Percentiles rank a stretch among this genome's conserved stretches.
Conservation (phyloP, 148 eudicot genomes). For the Vaccinium vitisidaea region DNA sequence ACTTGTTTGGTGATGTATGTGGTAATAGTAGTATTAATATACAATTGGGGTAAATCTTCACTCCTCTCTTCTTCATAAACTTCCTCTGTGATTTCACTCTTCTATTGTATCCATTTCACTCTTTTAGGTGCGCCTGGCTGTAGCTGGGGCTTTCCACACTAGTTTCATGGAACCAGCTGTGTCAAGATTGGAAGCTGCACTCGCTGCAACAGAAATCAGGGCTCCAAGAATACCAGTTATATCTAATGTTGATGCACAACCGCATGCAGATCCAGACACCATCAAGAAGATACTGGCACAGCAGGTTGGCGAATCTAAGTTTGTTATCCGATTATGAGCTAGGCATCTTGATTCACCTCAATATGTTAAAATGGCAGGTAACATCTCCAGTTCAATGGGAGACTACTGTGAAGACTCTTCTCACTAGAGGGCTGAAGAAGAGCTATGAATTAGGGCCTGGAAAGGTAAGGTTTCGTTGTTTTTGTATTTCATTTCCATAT, state of each 20-base stretch:
- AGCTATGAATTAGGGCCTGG: slow-evolving; percentile 95
- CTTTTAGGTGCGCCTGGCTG: slow-evolving; percentile 81
- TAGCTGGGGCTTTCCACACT: slow-evolving; percentile 89
- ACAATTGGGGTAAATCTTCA: slow-evolving; percentile 24
- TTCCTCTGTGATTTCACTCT: background rate
- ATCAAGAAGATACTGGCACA: slow-evolving; percentile 85
- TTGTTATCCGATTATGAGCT: background rate
- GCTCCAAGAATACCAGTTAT: slow-evolving; percentile 89
- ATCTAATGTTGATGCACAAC: slow-evolving; percentile 88
- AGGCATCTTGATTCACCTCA: background rate
- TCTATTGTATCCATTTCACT: background rate
- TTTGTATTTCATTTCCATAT: background rate
- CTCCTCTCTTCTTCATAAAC: slow-evolving; percentile 60
- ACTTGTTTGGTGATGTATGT: background rate
- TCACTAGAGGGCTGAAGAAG: slow-evolving; percentile 66
- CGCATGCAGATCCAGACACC: slow-evolving; percentile 85
- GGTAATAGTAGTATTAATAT: background rate
- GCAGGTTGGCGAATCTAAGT: slow-evolving; percentile 43
- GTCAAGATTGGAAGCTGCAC: slow-evolving; percentile 79
- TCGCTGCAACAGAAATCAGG: slow-evolving; percentile 69
- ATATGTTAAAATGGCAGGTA: slow-evolving; percentile 43
- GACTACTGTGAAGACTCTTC: slow-evolving; percentile 73
- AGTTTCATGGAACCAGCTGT: slow-evolving; percentile 93
- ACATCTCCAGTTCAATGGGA: slow-evolving; percentile 98
- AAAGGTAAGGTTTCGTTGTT: slow-evolving; percentile 44